These are phyloP conservation scores for Juncus inflexus DNA, from an alignment of 176 grass and related monocot genomes.

Conservation along the genomic window DNA sequence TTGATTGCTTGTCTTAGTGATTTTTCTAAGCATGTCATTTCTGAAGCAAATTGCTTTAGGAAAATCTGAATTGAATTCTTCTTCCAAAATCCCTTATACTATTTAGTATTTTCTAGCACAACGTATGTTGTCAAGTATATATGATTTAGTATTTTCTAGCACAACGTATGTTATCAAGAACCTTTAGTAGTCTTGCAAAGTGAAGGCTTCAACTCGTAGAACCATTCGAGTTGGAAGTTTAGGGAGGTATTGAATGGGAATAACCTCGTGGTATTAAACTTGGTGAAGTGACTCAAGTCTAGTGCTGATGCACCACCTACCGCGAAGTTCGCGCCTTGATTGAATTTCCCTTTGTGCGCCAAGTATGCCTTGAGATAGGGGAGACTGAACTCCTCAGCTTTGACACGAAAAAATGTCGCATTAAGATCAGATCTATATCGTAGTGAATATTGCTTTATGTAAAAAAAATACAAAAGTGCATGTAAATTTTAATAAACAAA, in stretches of 20 bases:
- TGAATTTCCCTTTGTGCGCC: conserved; percentile 21
- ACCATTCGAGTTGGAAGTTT: conserved; percentile 40
- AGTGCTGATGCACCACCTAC: conserved; percentile 37
- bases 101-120: too few relatives aligned
- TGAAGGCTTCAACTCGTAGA: conserved; percentile 43
- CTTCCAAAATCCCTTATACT: too few relatives aligned
- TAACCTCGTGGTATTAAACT: conserved; percentile 8
- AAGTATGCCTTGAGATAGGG: conserved; percentile 36
- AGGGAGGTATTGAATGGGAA: conserved; percentile 38
- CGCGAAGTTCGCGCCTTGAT: conserved; percentile 43
- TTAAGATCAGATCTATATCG: too few relatives aligned
- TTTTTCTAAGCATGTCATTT: neutral
- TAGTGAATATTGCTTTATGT: too few relatives aligned
- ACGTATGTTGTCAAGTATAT: neutral
- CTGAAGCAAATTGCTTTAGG: neutral
- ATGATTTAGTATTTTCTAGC: too few relatives aligned
- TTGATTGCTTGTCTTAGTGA: too few relatives aligned
- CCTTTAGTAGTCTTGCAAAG: conserved; percentile 30
- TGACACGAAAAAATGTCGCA: neutral
- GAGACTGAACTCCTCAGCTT: conserved; percentile 45
- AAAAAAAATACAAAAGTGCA: too few relatives aligned
- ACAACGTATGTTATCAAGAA: neutral
- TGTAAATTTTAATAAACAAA: too few relatives aligned
- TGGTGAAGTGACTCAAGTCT: conserved; percentile 32
- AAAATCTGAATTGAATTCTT: too few relatives aligned